A percentile compares a stretch with the other conserved stretches of the same genome.
Conservation (phyloP, 306 rosid species). For the Canavalia ensiformis region DNA sequence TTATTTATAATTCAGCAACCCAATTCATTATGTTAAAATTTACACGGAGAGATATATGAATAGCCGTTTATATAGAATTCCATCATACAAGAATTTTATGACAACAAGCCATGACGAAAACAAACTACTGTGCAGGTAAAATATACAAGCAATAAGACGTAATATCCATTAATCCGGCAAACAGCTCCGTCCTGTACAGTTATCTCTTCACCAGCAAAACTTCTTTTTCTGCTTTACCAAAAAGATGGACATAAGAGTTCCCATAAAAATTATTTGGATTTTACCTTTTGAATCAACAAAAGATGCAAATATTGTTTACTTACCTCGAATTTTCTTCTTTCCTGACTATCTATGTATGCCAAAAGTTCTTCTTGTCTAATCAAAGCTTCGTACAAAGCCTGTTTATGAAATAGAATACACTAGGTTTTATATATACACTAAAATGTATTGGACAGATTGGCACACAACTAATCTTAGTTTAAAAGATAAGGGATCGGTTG, state of each 20-base stretch:
- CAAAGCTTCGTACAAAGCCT: slow-evolving; percentile 88
- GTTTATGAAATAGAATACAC: slow-evolving; percentile 41
- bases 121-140: slow-evolving; percentile 29
- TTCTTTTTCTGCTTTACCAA: slow-evolving; percentile 60
- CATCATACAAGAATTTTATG: slow-evolving; percentile 33
- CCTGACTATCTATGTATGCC: slow-evolving; percentile 78
- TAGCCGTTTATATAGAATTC: slow-evolving; percentile 27
- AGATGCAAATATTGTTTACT: slow-evolving; percentile 40
- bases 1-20: slow-evolving; percentile 32
- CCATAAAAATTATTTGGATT: slow-evolving; percentile 14
- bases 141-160: slow-evolving; percentile 40
- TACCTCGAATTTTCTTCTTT: slow-evolving; percentile 66
- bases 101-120: slow-evolving; percentile 40
- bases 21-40: slow-evolving; percentile 29
- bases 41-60: not conserved
- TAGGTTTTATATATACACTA: slow-evolving; percentile 4
- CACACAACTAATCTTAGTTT: slow-evolving; percentile 6
- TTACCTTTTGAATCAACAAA: slow-evolving; percentile 6
- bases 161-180: slow-evolving; percentile 6
- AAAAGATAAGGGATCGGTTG: not conserved
- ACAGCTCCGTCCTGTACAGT: slow-evolving; percentile 50
- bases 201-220: slow-evolving; percentile 68
- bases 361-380: slow-evolving; percentile 92
- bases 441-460: slow-evolving; percentile 29
- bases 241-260: slow-evolving; percentile 16